Evolutionary conservation across 2,329 filamentous ascomycete genomes (phyloP).

Genomic region (Xylaria multiplex): DNA sequence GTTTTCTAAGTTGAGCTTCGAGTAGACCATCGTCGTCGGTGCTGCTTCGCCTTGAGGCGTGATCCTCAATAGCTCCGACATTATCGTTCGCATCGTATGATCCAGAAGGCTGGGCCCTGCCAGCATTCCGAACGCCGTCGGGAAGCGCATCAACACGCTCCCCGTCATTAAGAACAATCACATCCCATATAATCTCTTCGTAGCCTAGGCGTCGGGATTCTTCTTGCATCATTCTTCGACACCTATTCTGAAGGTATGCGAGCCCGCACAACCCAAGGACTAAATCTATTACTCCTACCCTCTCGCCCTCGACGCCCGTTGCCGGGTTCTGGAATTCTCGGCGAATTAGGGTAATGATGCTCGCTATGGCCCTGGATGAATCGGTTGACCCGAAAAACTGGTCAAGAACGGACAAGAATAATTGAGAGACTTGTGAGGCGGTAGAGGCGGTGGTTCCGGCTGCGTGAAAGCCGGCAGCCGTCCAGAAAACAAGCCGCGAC

Average conservation of each 20-base stretch:
- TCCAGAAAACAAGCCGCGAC: constrained; percentile 69
- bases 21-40: constrained; percentile 56
- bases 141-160: constrained; percentile 65
- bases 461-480: constrained; percentile 68
- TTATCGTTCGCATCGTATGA: constrained; percentile 44
- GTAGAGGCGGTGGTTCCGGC: constrained; percentile 65
- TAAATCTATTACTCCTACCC: constrained; percentile 69
- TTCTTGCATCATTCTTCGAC: constrained; percentile 61
- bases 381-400: constrained; percentile 75
- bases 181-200: constrained; percentile 73
- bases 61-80: constrained; percentile 52
- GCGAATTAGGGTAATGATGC: constrained; percentile 71
- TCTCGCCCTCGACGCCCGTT: constrained; percentile 67
- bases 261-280: constrained; percentile 68
- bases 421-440: constrained; percentile 66
- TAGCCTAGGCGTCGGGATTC: constrained; percentile 58
- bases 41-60: constrained; percentile 43
- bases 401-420: constrained; percentile 68
- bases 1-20: constrained; percentile 61
- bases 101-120: constrained; percentile 39
- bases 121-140: constrained; percentile 50
- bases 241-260: constrained; percentile 69
- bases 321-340: constrained; percentile 72
- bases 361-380: constrained; percentile 72
- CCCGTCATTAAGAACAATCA: constrained; percentile 70